Conservation (phyloP, 495 filamentous ascomycete genomes). For the Aspergillus leporis region DNA sequence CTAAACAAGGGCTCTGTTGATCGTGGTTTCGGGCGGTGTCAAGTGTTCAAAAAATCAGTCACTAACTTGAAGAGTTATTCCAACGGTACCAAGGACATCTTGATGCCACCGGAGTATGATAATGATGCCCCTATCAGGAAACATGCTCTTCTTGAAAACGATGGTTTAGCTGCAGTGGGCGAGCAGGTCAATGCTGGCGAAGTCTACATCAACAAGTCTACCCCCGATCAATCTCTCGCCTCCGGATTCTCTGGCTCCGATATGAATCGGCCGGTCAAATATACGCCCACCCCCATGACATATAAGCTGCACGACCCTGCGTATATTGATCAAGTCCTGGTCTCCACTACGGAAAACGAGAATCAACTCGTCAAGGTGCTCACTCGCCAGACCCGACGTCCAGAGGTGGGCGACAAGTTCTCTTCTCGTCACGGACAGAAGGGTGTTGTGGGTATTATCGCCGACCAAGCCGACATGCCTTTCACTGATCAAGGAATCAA, state of each 20-base stretch:
- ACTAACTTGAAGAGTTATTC: slow-evolving; percentile 76
- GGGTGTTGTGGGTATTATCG: slow-evolving; percentile 95
- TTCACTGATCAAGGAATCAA: slow-evolving; percentile 88
- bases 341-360: slow-evolving; percentile 81
- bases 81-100: slow-evolving; percentile 73
- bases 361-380: slow-evolving; percentile 84
- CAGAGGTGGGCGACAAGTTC: slow-evolving; percentile 97
- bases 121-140: slow-evolving; percentile 68
- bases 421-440: slow-evolving; percentile 98
- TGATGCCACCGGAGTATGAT: slow-evolving; percentile 61
- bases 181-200: slow-evolving; percentile 70
- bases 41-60: slow-evolving; percentile 88
- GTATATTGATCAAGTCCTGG: slow-evolving; percentile 93
- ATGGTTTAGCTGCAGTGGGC: slow-evolving; percentile 85
- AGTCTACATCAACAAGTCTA: slow-evolving; percentile 84
- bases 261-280: slow-evolving; percentile 55
- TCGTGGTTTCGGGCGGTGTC: slow-evolving; percentile 91
- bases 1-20: slow-evolving; percentile 94
- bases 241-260: slow-evolving; percentile 63
- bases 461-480: slow-evolving; percentile 93
- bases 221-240: slow-evolving; percentile 68
- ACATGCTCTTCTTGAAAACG: slow-evolving; percentile 69
- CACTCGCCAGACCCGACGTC: slow-evolving; percentile 87
- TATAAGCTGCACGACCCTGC: slow-evolving; percentile 83
- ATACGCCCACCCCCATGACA: slow-evolving; percentile 67